Conservation (phyloP, 2,329 filamentous ascomycete genomes). For the Aspergillus viridinutans region DNA sequence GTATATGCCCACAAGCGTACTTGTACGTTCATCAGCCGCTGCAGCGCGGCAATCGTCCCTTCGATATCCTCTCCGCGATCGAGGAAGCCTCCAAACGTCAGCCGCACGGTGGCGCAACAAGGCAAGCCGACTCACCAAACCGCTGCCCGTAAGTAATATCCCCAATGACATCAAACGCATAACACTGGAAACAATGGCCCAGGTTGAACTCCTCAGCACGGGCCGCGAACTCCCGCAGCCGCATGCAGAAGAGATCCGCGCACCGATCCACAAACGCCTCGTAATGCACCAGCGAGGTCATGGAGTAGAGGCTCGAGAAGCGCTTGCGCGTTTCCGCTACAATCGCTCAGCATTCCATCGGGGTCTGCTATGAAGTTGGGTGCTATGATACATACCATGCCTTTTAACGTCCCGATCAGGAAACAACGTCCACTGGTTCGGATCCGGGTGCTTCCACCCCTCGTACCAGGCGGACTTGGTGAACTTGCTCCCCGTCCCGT, state of each 20-base stretch:
- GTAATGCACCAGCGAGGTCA: constrained; percentile 47
- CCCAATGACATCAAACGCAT: constrained; percentile 46
- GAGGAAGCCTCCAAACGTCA: constrained; percentile 33
- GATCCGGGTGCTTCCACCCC: constrained; percentile 27
- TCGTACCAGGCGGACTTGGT: constrained; percentile 37
- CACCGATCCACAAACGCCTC: constrained; percentile 50
- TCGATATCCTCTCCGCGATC: constrained; percentile 45
- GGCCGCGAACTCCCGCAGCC: constrained; percentile 37
- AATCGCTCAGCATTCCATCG: too few relatives aligned
- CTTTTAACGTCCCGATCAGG: constrained; percentile 31
- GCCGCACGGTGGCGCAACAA: too few relatives aligned
- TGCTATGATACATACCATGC: constrained; percentile 27
- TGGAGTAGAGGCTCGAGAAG: constrained; percentile 45
- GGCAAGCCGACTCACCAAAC: constrained; percentile 16
- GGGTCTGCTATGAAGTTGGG: too few relatives aligned
- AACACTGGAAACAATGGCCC: constrained; percentile 36
- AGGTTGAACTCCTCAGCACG: constrained; percentile 32
- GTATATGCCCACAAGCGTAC: constrained; percentile 42
- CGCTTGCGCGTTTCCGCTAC: constrained; percentile 29
- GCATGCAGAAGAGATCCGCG: constrained; percentile 37
- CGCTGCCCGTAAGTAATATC: constrained; percentile 43
- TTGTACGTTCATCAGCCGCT: constrained; percentile 34
- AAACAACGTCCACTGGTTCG: constrained; percentile 30
- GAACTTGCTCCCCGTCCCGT: constrained; percentile 39
- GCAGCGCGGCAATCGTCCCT: constrained; percentile 39